Evolutionary conservation across 2,329 filamentous ascomycete species (phyloP), one percentile per base, ranked within the genome.

Genomic region (Lojkania enalia): DNA sequence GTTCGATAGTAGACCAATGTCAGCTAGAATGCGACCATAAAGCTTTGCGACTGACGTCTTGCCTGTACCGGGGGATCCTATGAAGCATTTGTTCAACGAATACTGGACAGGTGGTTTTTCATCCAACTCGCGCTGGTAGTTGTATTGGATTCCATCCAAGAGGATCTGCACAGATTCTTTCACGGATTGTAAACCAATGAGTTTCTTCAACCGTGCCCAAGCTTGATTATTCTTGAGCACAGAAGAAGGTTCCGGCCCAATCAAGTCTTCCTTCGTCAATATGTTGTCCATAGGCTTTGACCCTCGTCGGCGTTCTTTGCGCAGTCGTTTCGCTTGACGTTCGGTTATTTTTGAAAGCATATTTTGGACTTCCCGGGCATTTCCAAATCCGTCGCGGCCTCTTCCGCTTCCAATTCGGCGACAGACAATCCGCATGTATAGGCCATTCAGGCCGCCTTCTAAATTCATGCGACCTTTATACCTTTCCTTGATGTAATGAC

Each of bases 41-140:
- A 89, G 66, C 60, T 87, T 88, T 0, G 85, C 88, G 0, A 91
- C 83, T 0, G 85, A 84, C 0, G 87, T 90, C 56, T 90, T 91
- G 0, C 87, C 87, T 0, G 87, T 91, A 0, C 88, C 87, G 0
- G 88, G 87, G 1, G 76, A 79, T 0, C 87, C 87, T 0, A 90
- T 60, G 43, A 91, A 88, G 1, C 89, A 80, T 5, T 77, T 74
- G 61, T 90, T 90, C 0, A 90, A 72, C 0, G 77, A 81, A 39
- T 82, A 83, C 41, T 84, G 69, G 0, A 90, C 70, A 0, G 76
- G 61, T 0, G 77, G 75, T 58, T 85, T 71, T 54, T 89, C 86
- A 0, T 71, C 55, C 0, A 90, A 66, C 57, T 90, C 87, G 0
- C 85, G 73, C 3, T 77, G 53, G 46, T 88, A 90, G 58, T 90